Percentiles rank a stretch among this genome's conserved stretches.
These are phyloP conservation scores for Skeletonema menzelii DNA, from an alignment of 108 stramenopile species.

Conservation along the genomic window DNA sequence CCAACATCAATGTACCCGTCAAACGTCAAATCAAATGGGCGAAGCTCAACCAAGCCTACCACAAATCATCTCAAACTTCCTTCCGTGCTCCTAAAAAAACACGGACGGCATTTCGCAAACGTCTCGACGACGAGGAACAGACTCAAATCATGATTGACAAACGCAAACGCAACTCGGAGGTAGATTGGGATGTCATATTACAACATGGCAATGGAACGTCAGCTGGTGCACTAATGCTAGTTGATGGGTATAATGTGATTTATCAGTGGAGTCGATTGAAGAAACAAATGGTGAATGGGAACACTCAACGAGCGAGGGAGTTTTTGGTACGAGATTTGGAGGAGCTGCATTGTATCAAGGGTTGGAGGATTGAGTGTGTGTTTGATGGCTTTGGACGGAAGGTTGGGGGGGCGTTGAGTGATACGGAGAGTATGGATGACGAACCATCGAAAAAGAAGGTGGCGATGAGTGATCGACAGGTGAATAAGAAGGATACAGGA, in stretches of 20 bases:
- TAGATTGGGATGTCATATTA: slow-evolving; percentile 84
- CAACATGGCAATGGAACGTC: slow-evolving; percentile 53
- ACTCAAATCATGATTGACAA: slow-evolving; percentile 57
- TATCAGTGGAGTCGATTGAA: slow-evolving; percentile 83
- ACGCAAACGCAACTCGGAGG: slow-evolving; percentile 59
- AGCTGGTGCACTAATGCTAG: slow-evolving; percentile 70
- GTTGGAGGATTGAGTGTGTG: slow-evolving; percentile 87
- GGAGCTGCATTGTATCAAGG: slow-evolving; percentile 59
- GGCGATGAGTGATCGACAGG: slow-evolving; percentile 23
- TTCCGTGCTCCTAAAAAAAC: slow-evolving; percentile 58
- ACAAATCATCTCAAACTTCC: slow-evolving; percentile 29
- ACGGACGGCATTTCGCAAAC: slow-evolving; percentile 67
- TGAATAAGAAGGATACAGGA: slow-evolving; percentile 45
- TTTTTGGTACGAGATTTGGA: slow-evolving; percentile 80
- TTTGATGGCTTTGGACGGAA: slow-evolving; percentile 77
- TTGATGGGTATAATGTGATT: slow-evolving; percentile 89
- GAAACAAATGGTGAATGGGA: slow-evolving; percentile 79
- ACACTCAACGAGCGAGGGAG: slow-evolving; percentile 58
- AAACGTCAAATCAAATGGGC: slow-evolving; percentile 73
- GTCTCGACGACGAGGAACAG: slow-evolving; percentile 67
- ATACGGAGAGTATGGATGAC: slow-evolving; percentile 6
- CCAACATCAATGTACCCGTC: slow-evolving; percentile 72
- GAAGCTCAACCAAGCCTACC: slow-evolving; percentile 59
- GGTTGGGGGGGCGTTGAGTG: slow-evolving; percentile 48
- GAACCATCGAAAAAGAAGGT: background rate